Evolutionary conservation across 2,329 filamentous ascomycete genomes (phyloP), one percentile per base, ranked within the genome.

Genomic region (Paracoccidioides lutzii): DNA sequence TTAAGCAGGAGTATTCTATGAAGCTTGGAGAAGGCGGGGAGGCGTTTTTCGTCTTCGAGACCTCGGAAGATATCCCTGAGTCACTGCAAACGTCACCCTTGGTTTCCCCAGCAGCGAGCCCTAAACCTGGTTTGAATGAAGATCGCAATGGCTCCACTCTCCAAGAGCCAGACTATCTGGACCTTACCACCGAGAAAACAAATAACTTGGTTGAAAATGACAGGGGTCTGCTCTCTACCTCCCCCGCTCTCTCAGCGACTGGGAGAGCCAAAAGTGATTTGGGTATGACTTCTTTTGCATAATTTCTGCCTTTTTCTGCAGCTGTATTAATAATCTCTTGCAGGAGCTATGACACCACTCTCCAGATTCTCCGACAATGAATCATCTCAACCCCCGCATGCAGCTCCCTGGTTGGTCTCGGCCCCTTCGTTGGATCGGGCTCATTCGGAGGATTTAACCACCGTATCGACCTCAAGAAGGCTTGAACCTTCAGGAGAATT

Each of bases 1-100:
- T 81, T 59, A 94, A 93, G 73, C 90, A 95, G 70, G 80, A 93
- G 62, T 96, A 95, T 76, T 84, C 93, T 49, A 98, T 98, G 93
- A 98, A 98, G 75, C 80, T 98, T 22, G 93, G 93, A 46, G 93
- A 98, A 69, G 93, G 89, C 53, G 93, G 93, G 61, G 93, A 98
- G 75, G 93, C 93, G 32, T 98, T 98, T 75, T 98, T 98, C 71
- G 90, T 98, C 60, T 97, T 98, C 66, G 90, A 97, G 74, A 98
- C 93, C 7, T 86, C 85, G 54, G 88, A 91, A 63, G 85, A 83
- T 65, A 93, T 98, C 57, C 93, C 93, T n/a, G 86, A 88, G 69
- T 88, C 87, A 56, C 76, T 97, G 67, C 93, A 97, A 73, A 98
- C 93, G 0, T 97, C 91, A 50, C 93, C 93, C 38, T 77, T 97